These are phyloP conservation scores for Leccinum incarnatum DNA, from an alignment of 768 basidiomycete species.

Conservation along the genomic window DNA sequence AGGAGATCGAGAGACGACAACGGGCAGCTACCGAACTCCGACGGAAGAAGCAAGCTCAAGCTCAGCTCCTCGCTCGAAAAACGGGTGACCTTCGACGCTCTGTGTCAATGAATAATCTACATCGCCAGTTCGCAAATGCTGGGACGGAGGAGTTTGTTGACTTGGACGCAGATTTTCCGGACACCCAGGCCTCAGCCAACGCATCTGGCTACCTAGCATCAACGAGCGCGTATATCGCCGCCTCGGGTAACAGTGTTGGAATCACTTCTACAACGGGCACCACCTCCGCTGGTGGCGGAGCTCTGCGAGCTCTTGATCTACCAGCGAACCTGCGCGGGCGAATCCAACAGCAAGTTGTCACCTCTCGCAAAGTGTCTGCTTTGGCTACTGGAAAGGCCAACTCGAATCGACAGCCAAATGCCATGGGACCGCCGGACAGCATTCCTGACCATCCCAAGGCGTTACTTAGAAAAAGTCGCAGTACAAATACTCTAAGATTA, in stretches of 20 bases:
- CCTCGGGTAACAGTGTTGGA: slow-evolving; percentile 92
- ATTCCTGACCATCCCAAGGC: slow-evolving; percentile 52
- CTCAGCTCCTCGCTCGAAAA: slow-evolving; percentile 28
- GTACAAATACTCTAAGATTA: slow-evolving; percentile 73
- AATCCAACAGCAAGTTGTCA: slow-evolving; percentile 64
- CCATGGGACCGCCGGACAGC: slow-evolving; percentile 68
- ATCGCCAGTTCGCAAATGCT: slow-evolving; percentile 45
- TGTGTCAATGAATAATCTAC: slow-evolving; percentile 75
- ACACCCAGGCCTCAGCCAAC: slow-evolving; percentile 51
- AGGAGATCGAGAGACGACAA: slow-evolving; percentile 33
- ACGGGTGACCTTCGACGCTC: slow-evolving; percentile 65
- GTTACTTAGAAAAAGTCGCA: slow-evolving; percentile 69
- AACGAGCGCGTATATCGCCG: slow-evolving; percentile 68
- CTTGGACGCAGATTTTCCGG: slow-evolving; percentile 37
- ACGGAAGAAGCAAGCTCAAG: slow-evolving; percentile 29
- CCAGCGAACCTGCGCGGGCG: slow-evolving; percentile 53
- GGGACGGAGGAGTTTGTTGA: slow-evolving; percentile 44
- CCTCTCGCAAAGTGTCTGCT: slow-evolving; percentile 52
- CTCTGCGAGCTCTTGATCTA: slow-evolving; percentile 46
- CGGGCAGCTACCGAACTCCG: slow-evolving; percentile 27
- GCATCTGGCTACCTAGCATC: slow-evolving; percentile 73
- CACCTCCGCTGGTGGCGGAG: slow-evolving; percentile 57
- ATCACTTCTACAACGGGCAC: slow-evolving; percentile 92
- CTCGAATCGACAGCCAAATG: slow-evolving; percentile 28
- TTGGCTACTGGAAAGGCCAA: slow-evolving; percentile 26